These are phyloP conservation scores for Yamadazyma dushanensis DNA, from an alignment of 1,139 yeast species.

Conservation along the genomic window DNA sequence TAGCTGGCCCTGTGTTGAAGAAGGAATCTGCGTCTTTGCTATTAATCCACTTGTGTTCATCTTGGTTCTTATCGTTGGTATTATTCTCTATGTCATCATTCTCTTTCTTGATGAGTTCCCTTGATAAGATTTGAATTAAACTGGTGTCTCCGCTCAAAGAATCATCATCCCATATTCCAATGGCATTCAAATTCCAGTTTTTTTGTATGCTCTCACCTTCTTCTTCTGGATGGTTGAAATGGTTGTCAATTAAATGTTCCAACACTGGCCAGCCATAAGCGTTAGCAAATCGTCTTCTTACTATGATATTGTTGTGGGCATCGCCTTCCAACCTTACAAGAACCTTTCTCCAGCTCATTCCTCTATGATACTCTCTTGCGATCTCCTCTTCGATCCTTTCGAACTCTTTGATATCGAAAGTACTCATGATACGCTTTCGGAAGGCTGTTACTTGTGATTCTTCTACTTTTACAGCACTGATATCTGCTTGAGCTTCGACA, in stretches of 20 bases:
- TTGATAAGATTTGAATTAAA: slow-evolving; percentile 31
- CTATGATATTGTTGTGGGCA: slow-evolving; percentile 93
- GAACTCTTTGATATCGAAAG: slow-evolving; percentile 24
- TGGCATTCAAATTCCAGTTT: slow-evolving; percentile 10
- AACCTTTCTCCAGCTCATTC: slow-evolving; percentile 90
- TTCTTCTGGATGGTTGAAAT: slow-evolving; percentile 20
- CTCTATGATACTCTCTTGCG: slow-evolving; percentile 86
- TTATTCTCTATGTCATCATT: slow-evolving; percentile 29
- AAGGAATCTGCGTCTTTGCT: slow-evolving; percentile 46
- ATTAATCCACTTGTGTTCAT: slow-evolving; percentile 52
- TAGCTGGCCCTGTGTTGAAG: slow-evolving; percentile 72
- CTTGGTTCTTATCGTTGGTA: slow-evolving; percentile 19
- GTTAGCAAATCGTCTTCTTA: slow-evolving; percentile 84
- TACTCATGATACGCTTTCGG: slow-evolving; percentile 20
- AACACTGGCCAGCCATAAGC: slow-evolving; percentile 97
- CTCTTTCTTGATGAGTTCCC: slow-evolving; percentile 36
- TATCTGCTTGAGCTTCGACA: background rate
- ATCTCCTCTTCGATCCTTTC: slow-evolving; percentile 68
- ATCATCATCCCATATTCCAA: slow-evolving; percentile 11
- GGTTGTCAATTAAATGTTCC: slow-evolving; percentile 63
- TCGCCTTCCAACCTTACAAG: slow-evolving; percentile 84
- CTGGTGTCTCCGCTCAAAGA: slow-evolving; percentile 26
- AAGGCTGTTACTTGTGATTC: slow-evolving; percentile 6
- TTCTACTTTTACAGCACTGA: background rate
- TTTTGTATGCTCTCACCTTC: slow-evolving; percentile 9